These are phyloP conservation scores for Tripterygium wilfordii DNA, from an alignment of 177 flowering plant genomes.

Conservation along the genomic window DNA sequence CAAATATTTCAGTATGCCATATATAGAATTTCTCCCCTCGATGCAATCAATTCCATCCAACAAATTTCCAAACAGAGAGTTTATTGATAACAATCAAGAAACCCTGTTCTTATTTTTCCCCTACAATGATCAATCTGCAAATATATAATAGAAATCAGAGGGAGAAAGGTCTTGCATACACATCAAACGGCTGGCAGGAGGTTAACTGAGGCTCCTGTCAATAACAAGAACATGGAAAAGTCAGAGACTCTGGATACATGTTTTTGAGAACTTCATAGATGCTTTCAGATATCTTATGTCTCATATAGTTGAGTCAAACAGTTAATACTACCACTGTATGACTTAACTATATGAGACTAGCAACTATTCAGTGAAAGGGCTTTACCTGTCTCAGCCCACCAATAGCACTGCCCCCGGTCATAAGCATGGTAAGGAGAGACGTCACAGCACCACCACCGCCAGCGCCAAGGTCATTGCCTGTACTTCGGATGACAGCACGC, in stretches of 20 bases:
- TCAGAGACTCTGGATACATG: background rate
- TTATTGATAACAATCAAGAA: too few species aligned
- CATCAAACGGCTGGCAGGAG: conserved; percentile 26
- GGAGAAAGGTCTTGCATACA: conserved; percentile 27
- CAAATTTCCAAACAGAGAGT: too few species aligned
- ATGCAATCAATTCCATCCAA: too few species aligned
- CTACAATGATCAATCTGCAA: too few species aligned
- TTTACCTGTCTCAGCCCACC: conserved; percentile 81
- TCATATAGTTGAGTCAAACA: background rate
- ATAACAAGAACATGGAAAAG: background rate
- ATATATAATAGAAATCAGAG: background rate
- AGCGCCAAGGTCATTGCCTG: conserved; percentile 46
- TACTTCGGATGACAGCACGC: conserved; percentile 54
- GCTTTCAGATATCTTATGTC: too few species aligned
- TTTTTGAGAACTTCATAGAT: too few species aligned
- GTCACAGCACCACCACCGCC: conserved; percentile 67
- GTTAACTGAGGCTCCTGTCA: conserved; percentile 32
- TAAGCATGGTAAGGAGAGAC: conserved; percentile 68
- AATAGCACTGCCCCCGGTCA: conserved; percentile 55
- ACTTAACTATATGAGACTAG: too few species aligned
- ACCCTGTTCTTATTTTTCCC: too few species aligned
- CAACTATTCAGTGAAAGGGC: background rate
- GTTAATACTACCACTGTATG: too few species aligned
- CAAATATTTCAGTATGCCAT: too few species aligned
- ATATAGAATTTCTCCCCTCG: too few species aligned